Evolutionary conservation across 441 rosid species (phyloP).

Genomic region (Adansonia madagascariensis): DNA sequence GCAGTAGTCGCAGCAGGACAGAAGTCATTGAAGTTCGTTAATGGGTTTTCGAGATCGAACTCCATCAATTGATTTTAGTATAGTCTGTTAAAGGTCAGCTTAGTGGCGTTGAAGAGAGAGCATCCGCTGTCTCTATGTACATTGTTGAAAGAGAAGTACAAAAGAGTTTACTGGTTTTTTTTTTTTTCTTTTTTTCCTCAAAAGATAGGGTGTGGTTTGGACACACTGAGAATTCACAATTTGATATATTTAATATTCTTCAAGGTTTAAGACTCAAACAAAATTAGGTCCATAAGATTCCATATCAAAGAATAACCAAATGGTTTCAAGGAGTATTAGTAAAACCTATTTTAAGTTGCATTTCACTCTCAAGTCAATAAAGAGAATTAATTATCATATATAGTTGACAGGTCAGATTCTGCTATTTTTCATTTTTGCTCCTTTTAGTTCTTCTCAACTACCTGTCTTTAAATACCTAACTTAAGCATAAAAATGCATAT

Average conservation of each 20-base stretch:
- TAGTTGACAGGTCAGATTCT: too few species aligned
- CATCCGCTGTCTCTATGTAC: not conserved
- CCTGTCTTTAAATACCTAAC: too few species aligned
- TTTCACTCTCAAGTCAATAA: too few species aligned
- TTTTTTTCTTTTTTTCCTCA: not conserved
- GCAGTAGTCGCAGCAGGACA: slow-evolving; percentile 22
- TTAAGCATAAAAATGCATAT: too few species aligned
- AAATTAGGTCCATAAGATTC: too few species aligned
- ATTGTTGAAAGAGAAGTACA: slow-evolving; percentile 28
- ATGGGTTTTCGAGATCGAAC: slow-evolving; percentile 66
- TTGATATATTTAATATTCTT: not conserved
- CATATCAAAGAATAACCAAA: too few species aligned
- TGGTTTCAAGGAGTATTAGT: too few species aligned
- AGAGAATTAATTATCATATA: too few species aligned
- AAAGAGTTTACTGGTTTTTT: not conserved
- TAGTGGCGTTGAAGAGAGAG: slow-evolving; percentile 23
- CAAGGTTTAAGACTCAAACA: too few species aligned
- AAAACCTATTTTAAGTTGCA: too few species aligned
- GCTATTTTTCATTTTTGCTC: too few species aligned
- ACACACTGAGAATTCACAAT: not conserved
- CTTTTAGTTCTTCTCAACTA: too few species aligned
- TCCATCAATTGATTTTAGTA: slow-evolving; percentile 43
- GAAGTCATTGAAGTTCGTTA: slow-evolving; percentile 34
- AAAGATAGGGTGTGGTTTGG: slow-evolving; percentile 5
- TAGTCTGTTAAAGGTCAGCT: slow-evolving; percentile 25